phyloP scores from a whole-genome alignment of 1,284 basidiomycete species.

The Coniophora puteana region DNA sequence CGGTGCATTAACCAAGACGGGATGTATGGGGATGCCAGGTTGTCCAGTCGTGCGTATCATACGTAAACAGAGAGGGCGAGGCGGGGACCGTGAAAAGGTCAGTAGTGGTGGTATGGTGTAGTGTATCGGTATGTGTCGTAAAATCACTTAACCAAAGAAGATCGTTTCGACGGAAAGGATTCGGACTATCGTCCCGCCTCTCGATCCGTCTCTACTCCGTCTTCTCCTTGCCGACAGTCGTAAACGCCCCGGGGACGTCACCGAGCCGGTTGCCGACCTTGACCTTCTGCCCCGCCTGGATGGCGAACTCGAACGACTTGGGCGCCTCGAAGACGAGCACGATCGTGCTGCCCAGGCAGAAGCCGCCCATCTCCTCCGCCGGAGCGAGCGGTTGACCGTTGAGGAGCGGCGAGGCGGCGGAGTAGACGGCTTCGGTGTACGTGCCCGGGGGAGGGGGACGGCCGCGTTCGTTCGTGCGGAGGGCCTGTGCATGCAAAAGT shows the following conservation, averaged over 20 bases:
- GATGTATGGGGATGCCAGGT: too few species aligned
- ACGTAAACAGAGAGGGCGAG: too few species aligned
- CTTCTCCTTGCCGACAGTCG: conserved; percentile 20
- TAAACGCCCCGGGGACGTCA: conserved; percentile 34
- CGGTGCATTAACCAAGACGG: too few species aligned
- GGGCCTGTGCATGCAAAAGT: conserved; percentile 38
- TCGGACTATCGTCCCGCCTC: too few species aligned
- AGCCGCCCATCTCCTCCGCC: conserved; percentile 97
- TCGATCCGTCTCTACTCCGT: conserved; percentile 11
- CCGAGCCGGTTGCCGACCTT: conserved; percentile 82
- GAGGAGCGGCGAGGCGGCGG: conserved; percentile 75
- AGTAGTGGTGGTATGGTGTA: too few species aligned
- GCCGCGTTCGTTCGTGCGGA: conserved; percentile 82
- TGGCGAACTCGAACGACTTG: conserved; percentile 73
- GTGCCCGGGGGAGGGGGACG: conserved; percentile 80
- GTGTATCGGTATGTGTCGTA: too few species aligned
- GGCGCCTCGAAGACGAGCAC: conserved; percentile 98
- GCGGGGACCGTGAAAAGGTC: too few species aligned
- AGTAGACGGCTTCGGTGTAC: conserved; percentile 90
- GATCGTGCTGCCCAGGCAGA: conserved; percentile 93
- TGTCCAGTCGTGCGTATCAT: too few species aligned
- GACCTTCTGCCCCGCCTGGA: conserved; percentile 84
- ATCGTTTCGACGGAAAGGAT: too few species aligned
- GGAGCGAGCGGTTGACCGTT: conserved; percentile 85
- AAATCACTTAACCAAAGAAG: too few species aligned